Percentiles rank a stretch among this genome's conserved stretches.
Evolutionary conservation across 495 filamentous ascomycete species (phyloP).

Genomic region (Bacidia gigantensis): DNA sequence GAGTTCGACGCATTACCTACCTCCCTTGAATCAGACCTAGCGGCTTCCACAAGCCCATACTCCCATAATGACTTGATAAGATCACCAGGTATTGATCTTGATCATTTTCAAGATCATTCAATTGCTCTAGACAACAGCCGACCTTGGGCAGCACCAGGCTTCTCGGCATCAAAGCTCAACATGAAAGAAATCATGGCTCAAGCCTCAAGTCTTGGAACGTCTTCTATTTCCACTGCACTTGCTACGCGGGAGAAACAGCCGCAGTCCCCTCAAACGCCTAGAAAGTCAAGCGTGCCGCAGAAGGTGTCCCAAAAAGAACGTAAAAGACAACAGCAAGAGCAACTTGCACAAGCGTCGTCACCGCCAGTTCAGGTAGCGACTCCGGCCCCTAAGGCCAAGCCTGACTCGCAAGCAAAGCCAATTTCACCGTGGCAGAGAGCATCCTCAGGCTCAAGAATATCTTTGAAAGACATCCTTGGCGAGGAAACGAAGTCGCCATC

Average conservation of each 20-base stretch:
- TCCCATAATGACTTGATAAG: background rate
- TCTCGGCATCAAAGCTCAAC: conserved; percentile 51
- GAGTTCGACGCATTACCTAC: background rate
- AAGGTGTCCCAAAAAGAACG: conserved; percentile 84
- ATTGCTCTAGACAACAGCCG: conserved; percentile 4
- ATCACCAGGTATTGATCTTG: background rate
- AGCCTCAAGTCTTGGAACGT: conserved; percentile 45
- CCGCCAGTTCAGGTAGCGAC: background rate
- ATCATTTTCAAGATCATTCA: too few relatives aligned
- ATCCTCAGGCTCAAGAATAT: conserved; percentile 19
- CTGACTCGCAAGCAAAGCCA: conserved; percentile 22
- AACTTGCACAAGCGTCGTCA: conserved; percentile 18
- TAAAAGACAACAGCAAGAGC: conserved; percentile 64
- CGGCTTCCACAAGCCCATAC: conserved; percentile 10
- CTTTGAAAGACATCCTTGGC: conserved; percentile 28
- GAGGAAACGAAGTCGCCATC: conserved; percentile 16
- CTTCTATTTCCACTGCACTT: conserved; percentile 61
- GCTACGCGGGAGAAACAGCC: conserved; percentile 28
- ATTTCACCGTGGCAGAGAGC: conserved; percentile 59
- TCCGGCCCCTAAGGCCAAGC: conserved; percentile 11
- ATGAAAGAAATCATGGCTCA: conserved; percentile 79
- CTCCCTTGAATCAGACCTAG: conserved; percentile 17
- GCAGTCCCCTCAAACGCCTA: conserved; percentile 23
- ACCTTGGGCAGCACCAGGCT: conserved; percentile 48
- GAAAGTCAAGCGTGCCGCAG: conserved; percentile 10